Percentiles rank a stretch among this genome's conserved stretches.
phyloP scores from a whole-genome alignment of 2,329 filamentous ascomycete species.

The Penicillium sp. region DNA sequence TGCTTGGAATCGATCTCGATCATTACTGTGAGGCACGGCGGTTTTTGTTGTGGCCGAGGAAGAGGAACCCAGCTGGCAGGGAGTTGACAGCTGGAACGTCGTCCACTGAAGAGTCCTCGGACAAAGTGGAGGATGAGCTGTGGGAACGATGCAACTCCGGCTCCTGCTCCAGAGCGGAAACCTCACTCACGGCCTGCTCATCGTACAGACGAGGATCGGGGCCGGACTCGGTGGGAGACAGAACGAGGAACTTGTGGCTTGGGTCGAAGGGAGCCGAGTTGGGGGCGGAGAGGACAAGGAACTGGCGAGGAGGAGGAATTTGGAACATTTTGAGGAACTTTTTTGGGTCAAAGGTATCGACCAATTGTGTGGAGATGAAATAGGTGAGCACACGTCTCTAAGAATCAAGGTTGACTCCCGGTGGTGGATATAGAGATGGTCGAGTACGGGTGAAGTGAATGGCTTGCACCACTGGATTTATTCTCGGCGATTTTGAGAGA shows the following conservation, averaged over 20 bases:
- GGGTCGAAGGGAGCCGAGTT: slow-evolving; percentile 16
- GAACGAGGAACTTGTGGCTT: slow-evolving; percentile 20
- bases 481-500: not conserved
- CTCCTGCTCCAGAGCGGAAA: slow-evolving; percentile 9
- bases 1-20: not conserved
- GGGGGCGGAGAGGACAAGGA: slow-evolving; percentile 26
- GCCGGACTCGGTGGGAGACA: slow-evolving; percentile 28
- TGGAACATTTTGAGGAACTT: slow-evolving; percentile 24
- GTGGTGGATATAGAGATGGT: not conserved
- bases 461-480: not conserved
- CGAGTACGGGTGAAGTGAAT: not conserved
- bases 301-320: slow-evolving; percentile 24
- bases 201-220: slow-evolving; percentile 20
- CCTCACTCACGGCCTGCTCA: slow-evolving; percentile 14
- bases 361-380: no score
- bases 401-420: not conserved
- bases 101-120: slow-evolving; percentile 9
- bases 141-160: slow-evolving; percentile 19
- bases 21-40: slow-evolving; percentile 11
- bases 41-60: slow-evolving; percentile 21
- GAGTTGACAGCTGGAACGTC: slow-evolving; percentile 4
- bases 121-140: slow-evolving; percentile 25
- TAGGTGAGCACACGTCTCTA: no score
- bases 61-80: slow-evolving; percentile 24
- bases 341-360: not conserved